Base-by-base conservation (phyloP, 2,329 filamentous ascomycete species). In the Penicillium sp. region DNA sequence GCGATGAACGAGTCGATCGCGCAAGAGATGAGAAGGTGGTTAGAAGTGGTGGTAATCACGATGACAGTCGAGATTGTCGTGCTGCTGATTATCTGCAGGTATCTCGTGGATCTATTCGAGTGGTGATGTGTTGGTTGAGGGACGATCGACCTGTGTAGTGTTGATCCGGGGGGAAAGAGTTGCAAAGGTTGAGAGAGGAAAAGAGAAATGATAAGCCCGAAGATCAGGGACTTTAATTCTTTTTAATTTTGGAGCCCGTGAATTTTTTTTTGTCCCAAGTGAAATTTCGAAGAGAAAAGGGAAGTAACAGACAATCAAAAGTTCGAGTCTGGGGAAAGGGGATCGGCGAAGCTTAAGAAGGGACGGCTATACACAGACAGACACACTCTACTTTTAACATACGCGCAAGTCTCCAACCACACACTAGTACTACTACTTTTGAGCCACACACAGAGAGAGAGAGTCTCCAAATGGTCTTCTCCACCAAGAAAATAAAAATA, bases 301-400 rank as follows among this genome's bases (percentile, higher is more conserved):
- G 26, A 24, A 26, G 37, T 26, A 28, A 37, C 26, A 42, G 51
- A 40, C 19, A 40, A 38, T 12, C 2, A 9, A 33, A 28, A 28
- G 19, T 7, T 38, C 37, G 35, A 38, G 77, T 55, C 75, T 76
- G 76, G 76, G 76, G 75, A 76, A 73, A 76, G 75, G 75, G 75
- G 76, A 78, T 78, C 76, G 76, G 74, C 76, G 75, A 77, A 78
- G 76, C 76, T 78, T 78, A 78, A 77, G 76, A 78, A 76, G 74
- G 73, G 73, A 72, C 68, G 72, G 42, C 35, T 54, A 54, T 53
- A 35, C n/a, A 42, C 33, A 35, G 30, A 30, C 28, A 28, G 28
- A 28, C 30, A 28, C 30, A 8, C 22, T 12, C 13, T 47, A 28
- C 22, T 49, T 26, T 38, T 17, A 69, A 72, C 67, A 70, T 70